phyloP scores from a whole-genome alignment of 768 basidiomycete genomes.

The Sporobolomyces pararoseus region DNA sequence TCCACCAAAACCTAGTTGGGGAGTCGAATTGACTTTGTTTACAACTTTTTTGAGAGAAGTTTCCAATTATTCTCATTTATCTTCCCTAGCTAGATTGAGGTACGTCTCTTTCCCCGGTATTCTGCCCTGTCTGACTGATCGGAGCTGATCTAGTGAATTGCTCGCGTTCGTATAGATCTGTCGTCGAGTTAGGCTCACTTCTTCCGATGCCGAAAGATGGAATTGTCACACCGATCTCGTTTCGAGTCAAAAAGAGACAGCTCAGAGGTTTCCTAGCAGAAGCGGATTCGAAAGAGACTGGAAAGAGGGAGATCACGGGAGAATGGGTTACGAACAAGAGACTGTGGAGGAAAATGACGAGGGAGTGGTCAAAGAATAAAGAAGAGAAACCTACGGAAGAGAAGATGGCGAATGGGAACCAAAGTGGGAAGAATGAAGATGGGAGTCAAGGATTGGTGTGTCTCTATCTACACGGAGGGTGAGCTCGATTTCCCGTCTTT shows the following conservation, averaged over 20 bases:
- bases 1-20: conserved; percentile 85
- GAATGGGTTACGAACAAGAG: conserved; percentile 97
- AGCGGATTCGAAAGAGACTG: conserved; percentile 69
- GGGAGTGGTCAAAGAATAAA: conserved; percentile 29
- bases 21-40: conserved; percentile 83
- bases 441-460: conserved; percentile 68
- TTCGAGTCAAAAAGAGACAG: conserved; percentile 66
- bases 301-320: conserved; percentile 74
- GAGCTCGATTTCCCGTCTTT: conserved; percentile 41
- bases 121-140: too few species aligned
- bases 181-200: conserved; percentile 75
- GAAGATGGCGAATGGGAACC: neutral
- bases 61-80: conserved; percentile 71
- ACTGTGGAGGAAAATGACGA: conserved; percentile 79
- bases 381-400: neutral
- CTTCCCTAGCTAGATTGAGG: conserved; percentile 62
- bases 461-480: conserved; percentile 88
- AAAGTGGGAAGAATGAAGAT: conserved; percentile 20
- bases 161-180: conserved; percentile 55
- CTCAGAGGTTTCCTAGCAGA: conserved; percentile 75
- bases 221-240: conserved; percentile 89
- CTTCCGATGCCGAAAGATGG: conserved; percentile 82
- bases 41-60: conserved; percentile 72
- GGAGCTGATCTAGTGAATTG: too few species aligned
- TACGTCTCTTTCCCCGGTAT: conserved; percentile 44